Percentiles rank a stretch among this genome's conserved stretches.
phyloP scores from a whole-genome alignment of 2,329 filamentous ascomycete species.

The Emergomyces africanus region DNA sequence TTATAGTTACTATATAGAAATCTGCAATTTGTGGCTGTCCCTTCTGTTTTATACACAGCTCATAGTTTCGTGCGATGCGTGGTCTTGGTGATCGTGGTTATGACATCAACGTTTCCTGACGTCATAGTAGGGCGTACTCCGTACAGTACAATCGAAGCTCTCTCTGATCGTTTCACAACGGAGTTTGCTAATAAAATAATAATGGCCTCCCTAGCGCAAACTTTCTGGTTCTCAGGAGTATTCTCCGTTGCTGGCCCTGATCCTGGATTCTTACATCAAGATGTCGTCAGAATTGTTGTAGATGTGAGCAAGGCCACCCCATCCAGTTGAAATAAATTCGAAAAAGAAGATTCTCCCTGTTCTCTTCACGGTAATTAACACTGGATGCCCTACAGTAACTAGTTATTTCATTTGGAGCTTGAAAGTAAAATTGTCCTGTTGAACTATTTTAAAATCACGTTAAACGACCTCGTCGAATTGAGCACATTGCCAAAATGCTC shows the following conservation, averaged over 20 bases:
- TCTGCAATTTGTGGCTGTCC: not conserved
- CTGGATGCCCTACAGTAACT: not conserved
- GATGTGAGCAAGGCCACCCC: too few species aligned
- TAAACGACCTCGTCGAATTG: not conserved
- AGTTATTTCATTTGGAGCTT: not conserved
- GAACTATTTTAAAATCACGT: too few species aligned
- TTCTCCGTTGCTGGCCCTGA: not conserved
- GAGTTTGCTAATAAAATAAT: too few species aligned
- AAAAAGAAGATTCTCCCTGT: not conserved
- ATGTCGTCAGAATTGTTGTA: not conserved
- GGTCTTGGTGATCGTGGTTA: not conserved
- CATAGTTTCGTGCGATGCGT: not conserved
- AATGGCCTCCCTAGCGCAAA: too few species aligned
- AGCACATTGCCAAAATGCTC: not conserved
- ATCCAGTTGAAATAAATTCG: not conserved
- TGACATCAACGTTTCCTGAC: not conserved
- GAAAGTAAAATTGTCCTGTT: not conserved
- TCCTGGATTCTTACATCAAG: not conserved
- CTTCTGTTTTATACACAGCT: not conserved
- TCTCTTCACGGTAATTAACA: not conserved
- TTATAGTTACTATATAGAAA: not conserved
- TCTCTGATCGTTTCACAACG: too few species aligned
- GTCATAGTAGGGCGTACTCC: not conserved
- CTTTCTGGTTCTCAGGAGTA: too few species aligned
- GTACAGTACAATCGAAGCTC: too few species aligned